Conservation (phyloP, 345 rosid species). For the Erucastrum elatum region DNA sequence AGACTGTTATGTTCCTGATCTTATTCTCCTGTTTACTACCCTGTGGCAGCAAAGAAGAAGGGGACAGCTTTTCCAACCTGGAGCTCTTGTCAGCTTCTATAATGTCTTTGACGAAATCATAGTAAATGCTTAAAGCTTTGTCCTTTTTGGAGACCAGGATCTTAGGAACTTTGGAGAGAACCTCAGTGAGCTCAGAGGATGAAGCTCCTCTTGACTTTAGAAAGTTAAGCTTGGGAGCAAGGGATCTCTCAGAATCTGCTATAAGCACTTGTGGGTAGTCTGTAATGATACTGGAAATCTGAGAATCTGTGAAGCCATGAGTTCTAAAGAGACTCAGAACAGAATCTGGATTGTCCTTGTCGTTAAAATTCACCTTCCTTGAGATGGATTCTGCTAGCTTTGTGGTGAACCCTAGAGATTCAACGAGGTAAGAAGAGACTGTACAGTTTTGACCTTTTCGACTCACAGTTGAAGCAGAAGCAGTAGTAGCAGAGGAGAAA, state of each 20-base stretch:
- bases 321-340: neutral
- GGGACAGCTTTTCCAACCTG: neutral
- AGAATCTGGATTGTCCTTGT: neutral
- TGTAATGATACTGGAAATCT: conserved; percentile 19
- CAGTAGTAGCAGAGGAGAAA: neutral
- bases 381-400: neutral
- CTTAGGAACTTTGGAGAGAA: neutral
- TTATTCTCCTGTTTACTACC: neutral
- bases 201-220: neutral
- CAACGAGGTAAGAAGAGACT: neutral
- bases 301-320: conserved; percentile 35
- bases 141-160: neutral
- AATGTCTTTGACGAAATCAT: neutral
- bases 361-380: neutral
- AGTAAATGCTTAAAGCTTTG: neutral
- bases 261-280: conserved; percentile 15
- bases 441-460: neutral
- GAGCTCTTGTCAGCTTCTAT: neutral
- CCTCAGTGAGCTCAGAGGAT: neutral
- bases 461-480: neutral
- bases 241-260: neutral
- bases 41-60: neutral
- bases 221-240: conserved; percentile 27
- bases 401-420: neutral
- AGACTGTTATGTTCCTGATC: neutral